Evolutionary conservation across 179 eudicot species (phyloP), one percentile per base, ranked within the genome.

Genomic region (Silene vulgaris): DNA sequence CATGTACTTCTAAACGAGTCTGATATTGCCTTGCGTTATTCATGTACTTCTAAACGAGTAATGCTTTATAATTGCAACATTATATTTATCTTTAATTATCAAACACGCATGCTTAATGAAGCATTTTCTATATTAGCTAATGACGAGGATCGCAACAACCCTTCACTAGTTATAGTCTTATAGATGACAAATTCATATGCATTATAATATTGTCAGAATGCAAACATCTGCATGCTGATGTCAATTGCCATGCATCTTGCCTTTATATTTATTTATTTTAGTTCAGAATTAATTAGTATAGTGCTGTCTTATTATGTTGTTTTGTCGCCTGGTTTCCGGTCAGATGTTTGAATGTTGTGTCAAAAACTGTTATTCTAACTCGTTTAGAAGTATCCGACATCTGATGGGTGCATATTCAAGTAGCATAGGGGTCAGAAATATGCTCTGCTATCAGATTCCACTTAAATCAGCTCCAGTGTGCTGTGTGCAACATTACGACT

Each of bases 91-190:
- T 35, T 65, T 13, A 23, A 28, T 6, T 43, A 12, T 23, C 12
- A 35, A n/a, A 43, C 9, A 43, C 12, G 65, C 65, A 66, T 75
- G 78, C 61, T 56, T 29, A 69, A 20, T 59, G 73, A 56, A 20
- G 35, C 64, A 75, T 30, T 16, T 50, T 65, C 9, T 14, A 48
- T 48, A 12, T 64, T 23, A 43, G 9, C 40, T 20, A 9, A 65
- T 50, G 20, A 62, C 62, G 60, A 65, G 66, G 66, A 67, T 48
- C 72, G 56, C 78, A 68, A 32, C 50, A 8, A 43, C 12, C 50
- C 50, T 13, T 30, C 29, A 62, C 68, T 65, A 68, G 32, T 19
- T 54, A 68, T 43, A 43, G 59, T 14, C 16, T 19, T 54, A 68
- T 43, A 43, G 59, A 52, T 52, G 59, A 52, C 59, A 16, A 16